A percentile compares a stretch with the other conserved stretches of the same genome.
These are phyloP conservation scores for Kentomonas sorsogonicus DNA, from an alignment of 208 protist species.

Conservation along the genomic window DNA sequence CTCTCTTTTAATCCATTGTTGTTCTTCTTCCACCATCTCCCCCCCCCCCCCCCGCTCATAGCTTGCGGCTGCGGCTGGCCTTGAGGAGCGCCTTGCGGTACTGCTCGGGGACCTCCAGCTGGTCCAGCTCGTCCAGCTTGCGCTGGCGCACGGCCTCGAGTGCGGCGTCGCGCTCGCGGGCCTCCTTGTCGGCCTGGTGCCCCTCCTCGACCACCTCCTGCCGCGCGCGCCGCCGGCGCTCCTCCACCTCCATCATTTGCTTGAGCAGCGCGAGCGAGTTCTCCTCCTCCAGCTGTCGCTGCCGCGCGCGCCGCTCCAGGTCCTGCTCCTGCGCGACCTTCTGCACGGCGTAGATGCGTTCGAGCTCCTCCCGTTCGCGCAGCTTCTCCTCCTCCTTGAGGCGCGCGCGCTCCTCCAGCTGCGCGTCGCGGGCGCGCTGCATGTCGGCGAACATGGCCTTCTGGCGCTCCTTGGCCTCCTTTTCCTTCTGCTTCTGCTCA, in stretches of 20 bases:
- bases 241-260: conserved; percentile 91
- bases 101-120: conserved; percentile 72
- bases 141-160: conserved; percentile 84
- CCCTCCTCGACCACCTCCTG: conserved; percentile 91
- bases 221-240: conserved; percentile 72
- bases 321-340: conserved; percentile 77
- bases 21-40: too few relatives aligned
- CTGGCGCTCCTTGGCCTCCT: conserved; percentile 57
- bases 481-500: conserved; percentile 78
- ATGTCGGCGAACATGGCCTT: conserved; percentile 69
- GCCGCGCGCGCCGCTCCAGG: conserved; percentile 41
- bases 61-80: not conserved
- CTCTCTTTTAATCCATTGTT: too few relatives aligned
- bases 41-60: too few relatives aligned
- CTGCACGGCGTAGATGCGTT: conserved; percentile 81
- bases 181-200: conserved; percentile 53
- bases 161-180: conserved; percentile 70
- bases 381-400: conserved; percentile 45
- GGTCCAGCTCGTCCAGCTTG: conserved; percentile 74
- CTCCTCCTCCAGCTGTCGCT: conserved; percentile 61
- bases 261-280: conserved; percentile 79
- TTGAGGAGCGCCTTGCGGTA: conserved; percentile 56
- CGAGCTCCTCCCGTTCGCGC: conserved; percentile 81
- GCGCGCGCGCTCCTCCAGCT: conserved; percentile 76
- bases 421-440: conserved; percentile 55